Evolutionary conservation across 2,329 filamentous ascomycete species (phyloP), one percentile per base, ranked within the genome.

Genomic region (Alternaria atra): DNA sequence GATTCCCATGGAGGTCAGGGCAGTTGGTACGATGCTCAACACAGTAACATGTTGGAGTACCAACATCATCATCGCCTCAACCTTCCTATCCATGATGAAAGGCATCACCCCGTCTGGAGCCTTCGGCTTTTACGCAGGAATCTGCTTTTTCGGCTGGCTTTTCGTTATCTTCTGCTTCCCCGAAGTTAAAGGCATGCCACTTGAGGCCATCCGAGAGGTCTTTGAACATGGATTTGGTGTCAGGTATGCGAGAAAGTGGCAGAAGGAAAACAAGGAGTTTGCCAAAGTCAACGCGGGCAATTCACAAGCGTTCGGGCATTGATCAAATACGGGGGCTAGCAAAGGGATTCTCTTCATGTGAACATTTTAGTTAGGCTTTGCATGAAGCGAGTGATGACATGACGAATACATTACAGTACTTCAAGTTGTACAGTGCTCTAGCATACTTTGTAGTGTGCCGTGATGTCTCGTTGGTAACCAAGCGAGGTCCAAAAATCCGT

Each of bases 81-180:
- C 76, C 0, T 79, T 80, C 70, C 55, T 80, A 13, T 72, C 73
- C 6, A 78, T 79, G 74, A 80, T 79, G 78, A 79, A 79, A 52
- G 70, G 69, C 5, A 76, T 78, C 54, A 78, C 77, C 0, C 76
- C 77, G 0, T 73, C 67, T 12, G 77, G 77, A 0, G 74, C 77
- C 1, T 79, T 80, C 37, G 77, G 77, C 3, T 80, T 80, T 63
- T 80, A 80, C 60, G 71, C 71, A 4, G 75, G 66, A 0, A 76
- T 80, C 46, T 79, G 76, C 59, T 73, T 75, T 30, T 20, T 77
- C 17, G 77, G 77, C 6, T 80, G 76, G 73, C 42, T 79, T 1
- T 74, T 75, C 30, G 63, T 79, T 39, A 62, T 76, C 52, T 70
- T 76, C 71, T 79, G 75, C 68, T 80, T 76, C 60, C 77, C 78